Conservation (phyloP, 352 stramenopile genomes). For the Phytophthora gonapodyides region DNA sequence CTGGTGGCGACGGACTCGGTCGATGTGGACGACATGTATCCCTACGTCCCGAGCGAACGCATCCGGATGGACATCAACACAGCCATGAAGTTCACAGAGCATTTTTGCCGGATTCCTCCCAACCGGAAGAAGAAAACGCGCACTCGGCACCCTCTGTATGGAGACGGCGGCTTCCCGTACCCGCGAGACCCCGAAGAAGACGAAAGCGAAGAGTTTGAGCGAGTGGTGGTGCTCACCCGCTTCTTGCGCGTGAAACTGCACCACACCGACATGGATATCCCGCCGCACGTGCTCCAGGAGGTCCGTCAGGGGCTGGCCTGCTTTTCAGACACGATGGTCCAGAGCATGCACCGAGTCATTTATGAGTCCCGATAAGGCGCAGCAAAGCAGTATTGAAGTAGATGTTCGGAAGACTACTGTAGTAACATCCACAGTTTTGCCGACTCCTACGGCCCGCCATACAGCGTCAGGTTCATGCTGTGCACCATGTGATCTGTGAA, state of each 20-base stretch:
- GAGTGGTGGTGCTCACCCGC: conserved; percentile 41
- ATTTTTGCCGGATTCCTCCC: conserved; percentile 33
- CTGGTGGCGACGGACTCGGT: conserved; percentile 52
- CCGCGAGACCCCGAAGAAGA: conserved; percentile 17
- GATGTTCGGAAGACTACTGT: conserved; percentile 15
- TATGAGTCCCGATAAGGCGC: conserved; percentile 30
- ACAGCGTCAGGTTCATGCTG: conserved; percentile 40
- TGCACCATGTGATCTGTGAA: conserved; percentile 36
- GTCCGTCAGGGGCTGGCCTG: conserved; percentile 37
- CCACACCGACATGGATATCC: conserved; percentile 41
- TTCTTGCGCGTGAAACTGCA: conserved; percentile 44
- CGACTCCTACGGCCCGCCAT: conserved; percentile 6
- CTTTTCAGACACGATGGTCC: conserved; percentile 46
- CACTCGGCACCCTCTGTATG: conserved; percentile 21
- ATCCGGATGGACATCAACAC: conserved; percentile 55
- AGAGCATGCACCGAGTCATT: conserved; percentile 46
- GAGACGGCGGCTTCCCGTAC: conserved; percentile 24
- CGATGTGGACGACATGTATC: conserved; percentile 56
- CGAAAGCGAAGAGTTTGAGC: conserved; percentile 34
- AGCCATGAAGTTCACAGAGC: conserved; percentile 50
- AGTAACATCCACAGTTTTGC: conserved; percentile 23
- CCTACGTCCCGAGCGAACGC: conserved; percentile 46
- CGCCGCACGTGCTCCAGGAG: conserved; percentile 37
- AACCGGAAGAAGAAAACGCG: conserved; percentile 25
- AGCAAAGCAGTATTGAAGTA: conserved; percentile 19